Evolutionary conservation across 2,329 filamentous ascomycete genomes (phyloP).

Genomic region (Monilinia polystroma): DNA sequence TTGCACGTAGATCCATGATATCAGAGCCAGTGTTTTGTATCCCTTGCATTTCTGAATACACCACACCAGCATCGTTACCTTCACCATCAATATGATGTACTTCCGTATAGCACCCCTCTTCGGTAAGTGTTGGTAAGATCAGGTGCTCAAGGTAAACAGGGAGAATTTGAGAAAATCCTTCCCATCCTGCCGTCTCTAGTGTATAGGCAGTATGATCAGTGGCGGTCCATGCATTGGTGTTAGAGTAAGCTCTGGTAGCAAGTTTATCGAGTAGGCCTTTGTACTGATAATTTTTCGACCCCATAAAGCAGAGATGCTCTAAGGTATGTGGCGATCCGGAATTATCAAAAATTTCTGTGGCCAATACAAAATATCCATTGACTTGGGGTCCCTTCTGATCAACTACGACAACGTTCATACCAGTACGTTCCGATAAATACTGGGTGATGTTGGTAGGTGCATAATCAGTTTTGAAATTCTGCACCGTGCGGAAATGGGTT

Average conservation of each 20-base stretch:
- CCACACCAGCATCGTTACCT: constrained; percentile 92
- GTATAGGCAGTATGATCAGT: constrained; percentile 97
- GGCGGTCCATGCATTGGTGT: constrained; percentile 95
- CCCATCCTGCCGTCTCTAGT: constrained; percentile 92
- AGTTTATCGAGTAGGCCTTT: constrained; percentile 95
- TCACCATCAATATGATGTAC: constrained; percentile 93
- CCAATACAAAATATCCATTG: constrained; percentile 89
- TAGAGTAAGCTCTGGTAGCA: constrained; percentile 87
- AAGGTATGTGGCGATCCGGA: constrained; percentile 87
- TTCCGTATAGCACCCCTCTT: constrained; percentile 90
- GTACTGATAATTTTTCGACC: constrained; percentile 89
- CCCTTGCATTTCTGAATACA: constrained; percentile 99
- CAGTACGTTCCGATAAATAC: constrained; percentile 92
- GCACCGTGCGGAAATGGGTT: constrained; percentile 75
- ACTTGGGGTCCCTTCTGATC: constrained; percentile 94
- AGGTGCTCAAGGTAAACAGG: constrained; percentile 96
- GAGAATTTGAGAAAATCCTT: constrained; percentile 90
- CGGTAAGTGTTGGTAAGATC: constrained; percentile 85
- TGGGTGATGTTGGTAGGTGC: constrained; percentile 85
- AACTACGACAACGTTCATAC: constrained; percentile 90
- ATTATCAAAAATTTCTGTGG: constrained; percentile 96
- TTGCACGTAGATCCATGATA: constrained; percentile 82
- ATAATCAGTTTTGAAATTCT: constrained; percentile 87
- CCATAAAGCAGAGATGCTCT: constrained; percentile 84
- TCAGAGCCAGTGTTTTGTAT: constrained; percentile 82